These are phyloP conservation scores for Rhodosporidiobolus odoratus DNA, from an alignment of 768 basidiomycete species.

Conservation along the genomic window DNA sequence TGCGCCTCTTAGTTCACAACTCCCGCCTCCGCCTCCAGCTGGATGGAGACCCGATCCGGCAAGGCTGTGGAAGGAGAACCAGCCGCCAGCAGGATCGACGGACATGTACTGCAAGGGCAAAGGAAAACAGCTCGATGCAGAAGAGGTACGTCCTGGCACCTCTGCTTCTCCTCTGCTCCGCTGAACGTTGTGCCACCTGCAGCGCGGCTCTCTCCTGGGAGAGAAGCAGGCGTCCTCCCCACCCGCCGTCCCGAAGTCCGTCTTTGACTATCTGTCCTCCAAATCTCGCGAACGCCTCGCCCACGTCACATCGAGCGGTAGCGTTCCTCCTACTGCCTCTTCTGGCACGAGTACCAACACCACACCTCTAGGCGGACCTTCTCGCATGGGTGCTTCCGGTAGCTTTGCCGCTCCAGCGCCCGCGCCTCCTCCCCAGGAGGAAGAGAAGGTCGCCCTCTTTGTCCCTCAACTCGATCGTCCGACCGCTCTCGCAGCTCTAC, in stretches of 20 bases:
- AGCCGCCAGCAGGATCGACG: slow-evolving; percentile 28
- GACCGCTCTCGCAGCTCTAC: slow-evolving; percentile 76
- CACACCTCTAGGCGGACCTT: neutral
- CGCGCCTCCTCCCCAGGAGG: slow-evolving; percentile 41
- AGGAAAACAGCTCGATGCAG: slow-evolving; percentile 31
- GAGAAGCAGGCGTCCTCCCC: slow-evolving; percentile 58
- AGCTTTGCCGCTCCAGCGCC: neutral
- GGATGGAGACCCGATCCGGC: slow-evolving; percentile 82
- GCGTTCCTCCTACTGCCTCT: slow-evolving; percentile 17
- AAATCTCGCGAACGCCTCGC: slow-evolving; percentile 83
- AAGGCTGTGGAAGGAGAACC: slow-evolving; percentile 60
- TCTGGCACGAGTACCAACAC: neutral
- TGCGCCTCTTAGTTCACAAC: slow-evolving; percentile 6
- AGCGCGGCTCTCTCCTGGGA: slow-evolving; percentile 80
- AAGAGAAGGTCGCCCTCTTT: slow-evolving; percentile 50
- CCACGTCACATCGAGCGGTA: slow-evolving; percentile 35
- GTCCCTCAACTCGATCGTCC: slow-evolving; percentile 67
- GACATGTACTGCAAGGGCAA: slow-evolving; percentile 31
- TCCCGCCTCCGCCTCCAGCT: slow-evolving; percentile 67
- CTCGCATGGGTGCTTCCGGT: neutral
- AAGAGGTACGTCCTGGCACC: slow-evolving; percentile 15
- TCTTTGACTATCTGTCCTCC: slow-evolving; percentile 90
- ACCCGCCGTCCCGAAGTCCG: slow-evolving; percentile 65
- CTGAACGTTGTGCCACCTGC: neutral
- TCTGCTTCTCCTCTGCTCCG: neutral